Evolutionary conservation across 2,329 filamentous ascomycete genomes (phyloP).

Genomic region (Botrytis paeoniae): DNA sequence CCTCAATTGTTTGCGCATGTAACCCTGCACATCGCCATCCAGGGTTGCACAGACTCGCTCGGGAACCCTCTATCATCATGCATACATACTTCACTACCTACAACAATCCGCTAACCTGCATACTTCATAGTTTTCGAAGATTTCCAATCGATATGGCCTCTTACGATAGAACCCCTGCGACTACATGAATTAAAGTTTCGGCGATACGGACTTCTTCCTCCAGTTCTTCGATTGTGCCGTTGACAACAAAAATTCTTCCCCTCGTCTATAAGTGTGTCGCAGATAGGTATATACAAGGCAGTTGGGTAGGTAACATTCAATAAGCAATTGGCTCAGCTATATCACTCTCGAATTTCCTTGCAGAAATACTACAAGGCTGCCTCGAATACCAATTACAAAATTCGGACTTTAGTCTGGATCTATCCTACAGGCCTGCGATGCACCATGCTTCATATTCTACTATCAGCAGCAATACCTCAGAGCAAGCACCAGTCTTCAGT

Average conservation of each 20-base stretch:
- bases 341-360: neutral
- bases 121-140: neutral
- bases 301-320: no score
- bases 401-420: neutral
- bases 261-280: neutral
- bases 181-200: neutral
- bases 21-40: constrained; percentile 4
- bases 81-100: constrained; percentile 3
- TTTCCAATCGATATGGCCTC: neutral
- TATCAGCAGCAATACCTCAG: neutral
- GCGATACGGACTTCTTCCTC: neutral
- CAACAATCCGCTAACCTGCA: constrained; percentile 2
- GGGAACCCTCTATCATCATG: neutral
- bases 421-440: neutral
- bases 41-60: constrained; percentile 14
- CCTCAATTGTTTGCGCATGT: constrained; percentile 6
- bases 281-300: neutral
- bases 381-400: neutral
- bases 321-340: neutral
- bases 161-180: neutral
- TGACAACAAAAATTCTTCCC: neutral
- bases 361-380: neutral
- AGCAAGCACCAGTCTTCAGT: no score
- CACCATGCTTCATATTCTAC: neutral
- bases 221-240: neutral